phyloP scores from a whole-genome alignment of 1,284 basidiomycete genomes.

The Cryptococcus sp. region DNA sequence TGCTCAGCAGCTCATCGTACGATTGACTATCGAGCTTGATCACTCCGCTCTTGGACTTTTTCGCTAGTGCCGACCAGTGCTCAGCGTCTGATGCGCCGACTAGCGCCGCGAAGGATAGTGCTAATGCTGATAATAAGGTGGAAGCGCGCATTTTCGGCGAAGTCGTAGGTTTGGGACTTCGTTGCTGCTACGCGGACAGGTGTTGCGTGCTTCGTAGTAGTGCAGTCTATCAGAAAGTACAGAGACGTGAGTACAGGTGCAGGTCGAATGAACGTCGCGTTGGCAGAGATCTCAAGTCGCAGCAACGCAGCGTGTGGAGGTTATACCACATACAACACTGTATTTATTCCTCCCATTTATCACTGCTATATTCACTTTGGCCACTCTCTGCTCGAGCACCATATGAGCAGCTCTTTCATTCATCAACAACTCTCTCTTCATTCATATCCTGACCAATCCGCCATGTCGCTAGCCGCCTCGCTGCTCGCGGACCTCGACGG shows the following conservation, averaged over 20 bases:
- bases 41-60: constrained; percentile 67
- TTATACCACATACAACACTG: no score
- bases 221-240: no score
- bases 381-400: background rate
- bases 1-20: constrained; percentile 68
- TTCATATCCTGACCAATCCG: background rate
- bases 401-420: background rate
- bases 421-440: constrained; percentile 7
- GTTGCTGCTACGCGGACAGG: background rate
- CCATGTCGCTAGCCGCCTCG: constrained; percentile 55
- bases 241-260: no score
- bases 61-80: constrained; percentile 61
- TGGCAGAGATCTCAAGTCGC: background rate
- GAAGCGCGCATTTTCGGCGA: constrained; percentile 27
- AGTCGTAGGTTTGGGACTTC: background rate
- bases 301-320: background rate
- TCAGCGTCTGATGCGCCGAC: constrained; percentile 29
- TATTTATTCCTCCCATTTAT: background rate
- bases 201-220: no score
- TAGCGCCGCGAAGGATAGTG: constrained; percentile 15
- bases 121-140: constrained; percentile 21
- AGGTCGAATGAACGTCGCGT: no score
- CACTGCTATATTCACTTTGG: background rate
- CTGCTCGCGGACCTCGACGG: constrained; percentile 54
- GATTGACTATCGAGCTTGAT: constrained; percentile 73